These are phyloP conservation scores for Penicillium mononematosum DNA, from an alignment of 495 filamentous ascomycete species.

Conservation along the genomic window DNA sequence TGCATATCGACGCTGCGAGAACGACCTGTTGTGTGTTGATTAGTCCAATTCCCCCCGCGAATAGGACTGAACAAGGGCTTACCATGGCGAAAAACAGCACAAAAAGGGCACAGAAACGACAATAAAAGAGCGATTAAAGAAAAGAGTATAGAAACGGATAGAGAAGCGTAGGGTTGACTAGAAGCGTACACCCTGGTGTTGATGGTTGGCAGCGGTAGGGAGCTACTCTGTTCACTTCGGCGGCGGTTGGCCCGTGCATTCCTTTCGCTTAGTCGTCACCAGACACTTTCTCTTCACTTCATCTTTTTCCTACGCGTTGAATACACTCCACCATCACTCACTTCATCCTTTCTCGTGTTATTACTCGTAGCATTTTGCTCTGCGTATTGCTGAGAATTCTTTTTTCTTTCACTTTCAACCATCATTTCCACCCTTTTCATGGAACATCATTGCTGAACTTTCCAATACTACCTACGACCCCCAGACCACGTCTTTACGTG, in stretches of 20 bases:
- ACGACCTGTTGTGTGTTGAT: slow-evolving; percentile 68
- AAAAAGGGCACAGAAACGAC: slow-evolving; percentile 1
- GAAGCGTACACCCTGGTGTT: slow-evolving; percentile 24
- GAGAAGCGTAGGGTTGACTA: slow-evolving; percentile 6
- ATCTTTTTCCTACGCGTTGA: slow-evolving; percentile 15
- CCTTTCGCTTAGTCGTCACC: slow-evolving; percentile 42
- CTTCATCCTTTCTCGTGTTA: neutral
- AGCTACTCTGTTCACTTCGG: slow-evolving; percentile 50
- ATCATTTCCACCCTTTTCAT: neutral
- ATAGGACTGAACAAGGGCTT: slow-evolving; percentile 1
- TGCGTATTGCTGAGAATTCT: slow-evolving; percentile 1
- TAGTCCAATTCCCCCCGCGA: slow-evolving; percentile 18
- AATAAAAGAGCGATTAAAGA: slow-evolving; percentile 13
- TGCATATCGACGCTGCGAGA: slow-evolving; percentile 98
- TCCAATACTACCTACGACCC: slow-evolving; percentile 18
- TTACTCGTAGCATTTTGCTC: neutral
- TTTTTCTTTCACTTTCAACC: neutral
- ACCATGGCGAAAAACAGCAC: slow-evolving; percentile 24
- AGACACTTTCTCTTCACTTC: slow-evolving; percentile 16
- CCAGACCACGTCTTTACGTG: slow-evolving; percentile 16
- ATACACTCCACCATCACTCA: slow-evolving; percentile 3
- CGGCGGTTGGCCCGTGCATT: slow-evolving; percentile 40
- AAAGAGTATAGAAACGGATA: slow-evolving; percentile 11
- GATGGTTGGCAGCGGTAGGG: slow-evolving; percentile 34
- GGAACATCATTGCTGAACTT: slow-evolving; percentile 23